phyloP scores from a whole-genome alignment of 1,284 basidiomycete genomes.

The Coniferiporia weirii region DNA sequence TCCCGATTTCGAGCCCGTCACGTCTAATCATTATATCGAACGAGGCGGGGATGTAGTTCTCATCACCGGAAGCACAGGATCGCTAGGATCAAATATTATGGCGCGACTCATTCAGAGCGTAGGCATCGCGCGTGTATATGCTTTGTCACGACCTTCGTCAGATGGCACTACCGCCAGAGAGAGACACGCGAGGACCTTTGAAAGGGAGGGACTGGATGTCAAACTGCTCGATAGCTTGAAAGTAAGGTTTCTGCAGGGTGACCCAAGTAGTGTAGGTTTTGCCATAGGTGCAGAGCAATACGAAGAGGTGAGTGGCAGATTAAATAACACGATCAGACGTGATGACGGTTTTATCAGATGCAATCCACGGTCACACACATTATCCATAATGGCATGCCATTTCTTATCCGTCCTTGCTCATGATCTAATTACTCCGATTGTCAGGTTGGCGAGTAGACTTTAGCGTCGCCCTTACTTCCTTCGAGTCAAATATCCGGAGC shows the following conservation, averaged over 20 bases:
- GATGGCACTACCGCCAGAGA: constrained; percentile 22
- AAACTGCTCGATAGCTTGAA: constrained; percentile 23
- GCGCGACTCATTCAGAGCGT: constrained; percentile 23
- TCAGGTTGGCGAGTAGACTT: constrained; percentile 34
- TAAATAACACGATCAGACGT: neutral
- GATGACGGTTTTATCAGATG: neutral
- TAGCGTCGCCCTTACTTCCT: constrained; percentile 26
- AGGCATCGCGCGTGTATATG: constrained; percentile 27
- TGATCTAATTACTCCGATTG: neutral
- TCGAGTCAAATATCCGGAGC: constrained; percentile 22
- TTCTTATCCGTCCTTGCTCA: neutral
- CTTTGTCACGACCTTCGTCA: constrained; percentile 20
- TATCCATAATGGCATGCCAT: constrained; percentile 19
- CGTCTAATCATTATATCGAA: neutral
- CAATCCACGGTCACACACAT: constrained; percentile 6
- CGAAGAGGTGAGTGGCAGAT: constrained; percentile 23
- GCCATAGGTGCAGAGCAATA: constrained; percentile 23
- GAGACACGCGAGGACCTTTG: constrained; percentile 27
- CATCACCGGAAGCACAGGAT: constrained; percentile 35
- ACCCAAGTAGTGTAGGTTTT: constrained; percentile 22
- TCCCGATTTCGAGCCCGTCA: constrained; percentile 20
- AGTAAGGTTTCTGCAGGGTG: constrained; percentile 27
- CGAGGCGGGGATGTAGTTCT: constrained; percentile 26
- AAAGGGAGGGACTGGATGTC: constrained; percentile 25
- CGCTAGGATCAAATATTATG: constrained; percentile 30